Base-by-base conservation (phyloP, 2,329 filamentous ascomycete genomes). In the Ambrosiella beaveri region DNA sequence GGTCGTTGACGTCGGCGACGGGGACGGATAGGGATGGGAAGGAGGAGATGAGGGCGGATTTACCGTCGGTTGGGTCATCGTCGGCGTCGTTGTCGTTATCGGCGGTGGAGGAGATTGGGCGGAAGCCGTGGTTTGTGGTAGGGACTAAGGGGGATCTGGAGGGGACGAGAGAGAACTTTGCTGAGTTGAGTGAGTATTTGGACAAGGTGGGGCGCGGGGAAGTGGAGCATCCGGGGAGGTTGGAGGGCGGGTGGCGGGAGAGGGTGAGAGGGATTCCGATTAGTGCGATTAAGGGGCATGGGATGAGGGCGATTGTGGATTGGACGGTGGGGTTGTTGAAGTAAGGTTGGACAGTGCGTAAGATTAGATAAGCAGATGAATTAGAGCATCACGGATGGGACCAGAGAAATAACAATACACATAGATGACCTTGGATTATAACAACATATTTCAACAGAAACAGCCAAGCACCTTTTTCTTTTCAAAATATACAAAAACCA, bases 71-170 rank as follows among this genome's bases (percentile, higher is more conserved):
- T 7, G 56, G 52, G 2, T 17, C 53, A n/a, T 49, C 63, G 67
- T 40, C 51, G 36, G 57, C 59, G 36, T 62, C 17, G 27, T 6
- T 35, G 47, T 51, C 7, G 47, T 11, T n/a, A 50, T 62, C 54
- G 62, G 62, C 69, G 2, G 74, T 69, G n/a, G 67, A 86, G n/a
- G 81, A 85, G 45, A 94, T 97, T 63, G 86, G 86, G n/a, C 80
- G 80, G 39, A 98, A 98, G 72, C 90, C 93, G 0, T 98, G 93
- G 93, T 93, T 95, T 65, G 90, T 96, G 4, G 82, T 96, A 49
- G 91, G 88, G 1, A 96, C 90, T 17, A 97, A 97, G 71, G 90
- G 88, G 0, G 91, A 97, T 68, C 68, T 95, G 57, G 80, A 83
- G 2, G 78, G 78, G 2, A 95, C 93, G 1, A 79, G 89, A 68